Base-by-base conservation (phyloP, 23 red algal genomes). In the Gracilaria vermiculophylla region DNA sequence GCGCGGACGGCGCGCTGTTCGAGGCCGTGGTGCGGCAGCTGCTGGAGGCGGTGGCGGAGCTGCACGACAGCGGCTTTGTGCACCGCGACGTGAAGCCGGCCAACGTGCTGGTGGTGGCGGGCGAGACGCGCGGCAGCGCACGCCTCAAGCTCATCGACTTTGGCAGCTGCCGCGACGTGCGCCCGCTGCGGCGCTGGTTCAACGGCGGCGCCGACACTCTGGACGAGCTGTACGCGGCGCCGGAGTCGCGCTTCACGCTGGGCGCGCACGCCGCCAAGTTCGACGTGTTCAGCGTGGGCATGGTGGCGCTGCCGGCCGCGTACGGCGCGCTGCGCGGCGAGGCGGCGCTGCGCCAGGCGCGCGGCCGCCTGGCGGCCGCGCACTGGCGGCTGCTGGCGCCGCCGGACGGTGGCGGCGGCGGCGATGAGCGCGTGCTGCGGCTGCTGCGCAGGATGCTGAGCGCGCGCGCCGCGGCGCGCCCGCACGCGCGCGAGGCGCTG, bases 31-130 rank as follows among this genome's bases (percentile, higher is more conserved):
- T 92, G 43, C 48, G 45, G 2, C 55, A 62, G 14, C 80, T 96
- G 53, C 51, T 96, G 21, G 44, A 36, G 7, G 88, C 82, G 21
- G 44, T 96, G 24, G 56, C 37, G 1, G 82, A 92, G 55, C 58
- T 96, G 62, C 94, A 96, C 49, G 62, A 35, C 0, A 47, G 25
- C 28, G 94, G 94, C n/a, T 61, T 96, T 28, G 85, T 92, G 32
- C 94, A 96, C 80, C 82, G 94, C 2, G 94, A 96, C 31, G 75
- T 96, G 41, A 96, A 96, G 40, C 94, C 94, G 4, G 25, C 54
- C 32, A 96, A 96, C 60, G 56, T 96, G 12, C 53, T 96, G 28
- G 88, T 92, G 11, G 43, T 55, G 3, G 12, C 33, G 15, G 88
- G 45, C n/a, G 42, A 54, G 9, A 0, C 65, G 5, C 44, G 19